These are phyloP conservation scores for Pulicaria dysenterica DNA, from an alignment of 129 eudicot genomes.

Conservation along the genomic window DNA sequence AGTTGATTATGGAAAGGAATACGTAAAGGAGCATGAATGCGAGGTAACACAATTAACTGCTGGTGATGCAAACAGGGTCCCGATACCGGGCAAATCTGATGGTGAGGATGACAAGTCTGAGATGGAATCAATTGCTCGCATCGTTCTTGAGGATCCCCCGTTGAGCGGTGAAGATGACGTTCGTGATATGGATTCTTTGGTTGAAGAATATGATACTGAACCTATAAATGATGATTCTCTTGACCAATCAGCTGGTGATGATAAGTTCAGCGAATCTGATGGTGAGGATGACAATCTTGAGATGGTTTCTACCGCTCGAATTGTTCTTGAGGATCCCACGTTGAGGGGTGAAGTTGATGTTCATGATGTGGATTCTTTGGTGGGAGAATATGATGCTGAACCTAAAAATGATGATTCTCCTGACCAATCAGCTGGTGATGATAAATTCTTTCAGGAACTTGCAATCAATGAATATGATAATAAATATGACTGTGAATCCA, in stretches of 20 bases:
- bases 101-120: slow-evolving; percentile 5
- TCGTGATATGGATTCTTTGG: not conserved
- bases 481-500: not conserved
- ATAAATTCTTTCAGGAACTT: not conserved
- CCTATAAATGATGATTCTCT: not conserved
- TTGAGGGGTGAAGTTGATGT: slow-evolving; percentile 8
- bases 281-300: slow-evolving; percentile 4
- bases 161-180: slow-evolving; percentile 8
- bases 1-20: slow-evolving; percentile 13
- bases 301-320: not conserved
- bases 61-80: not conserved
- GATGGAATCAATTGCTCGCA: not conserved
- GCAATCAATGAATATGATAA: no score
- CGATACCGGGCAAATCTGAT: slow-evolving; percentile 16
- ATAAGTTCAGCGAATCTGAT: slow-evolving; percentile 11
- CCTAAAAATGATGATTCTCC: not conserved
- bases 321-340: slow-evolving; percentile 3
- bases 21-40: slow-evolving; percentile 3
- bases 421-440: not conserved
- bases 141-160: slow-evolving; percentile 1
- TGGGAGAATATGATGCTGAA: slow-evolving; percentile 5
- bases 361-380: not conserved
- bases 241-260: not conserved
- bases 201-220: slow-evolving; percentile 6
- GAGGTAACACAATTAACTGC: not conserved